Percentiles rank a stretch among this genome's conserved stretches.
Conservation (phyloP, 768 basidiomycete genomes). For the Lanmaoa rubissima region DNA sequence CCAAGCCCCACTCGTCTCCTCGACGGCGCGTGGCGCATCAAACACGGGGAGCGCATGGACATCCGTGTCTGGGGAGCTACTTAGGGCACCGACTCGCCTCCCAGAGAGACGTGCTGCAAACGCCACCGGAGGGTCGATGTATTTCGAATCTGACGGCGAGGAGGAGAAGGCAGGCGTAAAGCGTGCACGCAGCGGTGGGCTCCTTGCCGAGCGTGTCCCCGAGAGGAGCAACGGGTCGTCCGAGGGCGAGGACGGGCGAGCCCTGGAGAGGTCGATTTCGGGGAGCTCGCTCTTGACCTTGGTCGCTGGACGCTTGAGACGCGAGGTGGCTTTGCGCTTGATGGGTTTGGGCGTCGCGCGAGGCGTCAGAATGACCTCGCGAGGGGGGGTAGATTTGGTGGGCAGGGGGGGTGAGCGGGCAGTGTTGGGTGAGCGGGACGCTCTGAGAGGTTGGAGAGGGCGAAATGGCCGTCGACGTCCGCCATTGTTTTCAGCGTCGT, state of each 20-base stretch:
- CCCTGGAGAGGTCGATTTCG: slow-evolving; percentile 53
- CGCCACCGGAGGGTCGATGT: slow-evolving; percentile 1
- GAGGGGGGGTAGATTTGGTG: slow-evolving; percentile 66
- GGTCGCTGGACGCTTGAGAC: slow-evolving; percentile 17
- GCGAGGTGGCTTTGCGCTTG: slow-evolving; percentile 34
- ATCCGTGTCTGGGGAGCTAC: slow-evolving; percentile 1
- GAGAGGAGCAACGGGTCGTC: slow-evolving; percentile 73
- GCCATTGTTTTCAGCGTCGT: not conserved
- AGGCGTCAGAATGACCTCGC: slow-evolving; percentile 49
- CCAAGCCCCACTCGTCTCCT: slow-evolving; percentile 14
- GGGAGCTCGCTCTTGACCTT: slow-evolving; percentile 65
- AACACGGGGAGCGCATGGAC: slow-evolving; percentile 21
- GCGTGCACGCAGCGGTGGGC: slow-evolving; percentile 30
- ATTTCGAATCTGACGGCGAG: slow-evolving; percentile 23
- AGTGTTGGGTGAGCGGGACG: slow-evolving; percentile 30
- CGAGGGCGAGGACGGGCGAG: slow-evolving; percentile 69
- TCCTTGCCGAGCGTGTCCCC: slow-evolving; percentile 35
- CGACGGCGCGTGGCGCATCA: not conserved
- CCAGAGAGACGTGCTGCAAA: slow-evolving; percentile 25
- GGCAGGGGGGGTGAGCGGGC: slow-evolving; percentile 36
- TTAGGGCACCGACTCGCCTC: not conserved
- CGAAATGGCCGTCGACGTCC: slow-evolving; percentile 20
- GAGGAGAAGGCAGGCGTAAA: slow-evolving; percentile 38
- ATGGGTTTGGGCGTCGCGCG: slow-evolving; percentile 37
- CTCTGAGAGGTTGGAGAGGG: slow-evolving; percentile 13